Conservation (phyloP, 2,329 filamentous ascomycete genomes). For the Fulvia fulva region DNA sequence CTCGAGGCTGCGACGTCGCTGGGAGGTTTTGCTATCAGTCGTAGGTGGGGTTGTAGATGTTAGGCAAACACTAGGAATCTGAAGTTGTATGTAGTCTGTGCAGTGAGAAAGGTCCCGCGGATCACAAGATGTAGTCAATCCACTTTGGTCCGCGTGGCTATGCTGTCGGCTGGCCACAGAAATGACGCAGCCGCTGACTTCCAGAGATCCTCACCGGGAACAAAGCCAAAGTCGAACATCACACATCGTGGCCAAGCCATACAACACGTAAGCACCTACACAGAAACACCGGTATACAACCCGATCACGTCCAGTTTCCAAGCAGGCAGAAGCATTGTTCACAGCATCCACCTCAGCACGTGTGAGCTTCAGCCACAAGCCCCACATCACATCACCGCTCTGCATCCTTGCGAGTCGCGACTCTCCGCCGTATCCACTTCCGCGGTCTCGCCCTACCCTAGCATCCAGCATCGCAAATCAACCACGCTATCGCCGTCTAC, state of each 20-base stretch:
- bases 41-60: not conserved
- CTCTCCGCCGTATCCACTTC: slow-evolving; percentile 5
- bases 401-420: too few relatives aligned
- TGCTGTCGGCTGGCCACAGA: not conserved
- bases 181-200: not conserved
- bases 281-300: not conserved
- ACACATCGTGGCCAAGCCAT: not conserved
- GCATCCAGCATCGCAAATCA: too few relatives aligned
- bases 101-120: not conserved
- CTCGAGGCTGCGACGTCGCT: not conserved
- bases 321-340: slow-evolving; percentile 3
- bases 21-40: not conserved
- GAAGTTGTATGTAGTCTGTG: not conserved
- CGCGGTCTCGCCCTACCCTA: too few relatives aligned
- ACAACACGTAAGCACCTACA: not conserved
- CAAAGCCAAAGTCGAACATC: not conserved
- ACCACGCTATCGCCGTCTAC: not conserved
- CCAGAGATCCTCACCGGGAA: not conserved
- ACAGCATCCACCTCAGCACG: not conserved
- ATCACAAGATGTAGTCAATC: not conserved
- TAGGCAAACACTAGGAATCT: not conserved
- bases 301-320: not conserved
- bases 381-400: not conserved
- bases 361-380: not conserved
- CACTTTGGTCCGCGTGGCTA: too few relatives aligned